Evolutionary conservation across 257 asterid species (phyloP), one percentile per base, ranked within the genome.

Genomic region (Cynanchum wilfordii): DNA sequence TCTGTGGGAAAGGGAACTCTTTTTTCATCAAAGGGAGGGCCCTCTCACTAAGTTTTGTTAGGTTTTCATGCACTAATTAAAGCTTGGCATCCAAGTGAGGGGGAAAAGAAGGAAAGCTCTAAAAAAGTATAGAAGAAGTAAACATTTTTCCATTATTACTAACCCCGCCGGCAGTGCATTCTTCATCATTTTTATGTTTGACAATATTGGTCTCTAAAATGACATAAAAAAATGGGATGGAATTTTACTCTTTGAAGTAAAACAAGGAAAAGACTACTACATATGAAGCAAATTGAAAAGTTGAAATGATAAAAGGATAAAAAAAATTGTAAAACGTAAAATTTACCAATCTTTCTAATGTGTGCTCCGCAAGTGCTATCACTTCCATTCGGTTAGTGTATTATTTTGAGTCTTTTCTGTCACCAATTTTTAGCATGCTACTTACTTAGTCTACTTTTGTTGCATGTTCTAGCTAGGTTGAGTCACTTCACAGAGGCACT

Each of bases 401-500:
- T 52, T 15, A 5, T n/a, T n/a, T 51, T 7, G 51, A 52, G 62
- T 52, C 36, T 33, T 38, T 38, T 38, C 44, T 4, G 44, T 38
- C 44, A 38, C 44, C 44, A 38, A 38, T 5, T 38, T 7, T 3
- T 42, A 42, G 47, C 47, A 11, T 6, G 20, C 22, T 25, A 24
- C 16, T 4, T 24, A 22, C 15, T 5, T 12, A 1, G 42, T 60
- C 44, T 60, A 29, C 66, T 60, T 29, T 13, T 4, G 19, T 15
- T 63, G 67, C 63, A 51, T 66, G 76, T 70, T 65, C 77, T 51
- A 42, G 47, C 47, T 7, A 22, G 55, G 55, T 20, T 5, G 77
- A 30, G 49, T 45, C 77, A 73, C 77, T 73, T 33, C 77, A 73
- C 57, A 38, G 29, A 27, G 42, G 66, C 42, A n/a, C 30, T 11